Base-by-base conservation (phyloP, 2,329 filamentous ascomycete genomes). In the Chrysoporthe cubensis region DNA sequence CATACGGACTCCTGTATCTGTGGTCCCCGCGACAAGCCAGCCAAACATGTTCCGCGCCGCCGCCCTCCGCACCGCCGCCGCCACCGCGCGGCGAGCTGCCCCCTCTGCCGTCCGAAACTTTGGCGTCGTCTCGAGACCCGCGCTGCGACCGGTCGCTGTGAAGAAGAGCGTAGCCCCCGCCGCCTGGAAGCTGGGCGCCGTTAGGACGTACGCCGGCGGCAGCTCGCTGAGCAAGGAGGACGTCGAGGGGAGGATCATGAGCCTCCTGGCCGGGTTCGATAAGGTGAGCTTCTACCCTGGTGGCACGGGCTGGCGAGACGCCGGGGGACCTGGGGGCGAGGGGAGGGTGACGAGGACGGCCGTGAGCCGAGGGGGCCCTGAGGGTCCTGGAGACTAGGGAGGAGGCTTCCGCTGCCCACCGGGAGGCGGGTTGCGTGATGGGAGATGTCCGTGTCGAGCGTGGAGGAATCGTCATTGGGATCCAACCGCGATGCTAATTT, bases 251-350 rank as follows among this genome's bases (percentile, higher is more conserved):
- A 89, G 95, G 79, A 97, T 98, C 86, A 87, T 97, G 80, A 92
- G 93, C 81, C 85, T 99, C 76, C 82, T 99, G 81, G 91, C 94
- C 84, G 95, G 94, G 80, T 99, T 98, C 80, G 96, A 99, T 85
- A 99, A 99, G 91, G 92, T 94, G 80, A 74, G 84, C 80, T 26
- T 26, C 26, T 26, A 26, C 26, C 26, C 26, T 73, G 1, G 46
- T 42, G 4, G 48, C 8, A 37, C 37, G 46, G 4, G 26, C 16
- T 42, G 21, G 16, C 37, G 44, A 26, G 34, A n/a, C 6, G 43
- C n/a, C 21, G n/a, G 26, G 18, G 32, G 13, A 4, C 18, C 40
- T 13, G 37, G 26, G 1, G 16, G 3, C 5, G 37, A 26, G 1
- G 16, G 3, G 63, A 16, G 14, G 9, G 5, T 2, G 11, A 8